Evolutionary conservation across 352 stramenopile species (phyloP).

Genomic region (Phytophthora pluvialis): DNA sequence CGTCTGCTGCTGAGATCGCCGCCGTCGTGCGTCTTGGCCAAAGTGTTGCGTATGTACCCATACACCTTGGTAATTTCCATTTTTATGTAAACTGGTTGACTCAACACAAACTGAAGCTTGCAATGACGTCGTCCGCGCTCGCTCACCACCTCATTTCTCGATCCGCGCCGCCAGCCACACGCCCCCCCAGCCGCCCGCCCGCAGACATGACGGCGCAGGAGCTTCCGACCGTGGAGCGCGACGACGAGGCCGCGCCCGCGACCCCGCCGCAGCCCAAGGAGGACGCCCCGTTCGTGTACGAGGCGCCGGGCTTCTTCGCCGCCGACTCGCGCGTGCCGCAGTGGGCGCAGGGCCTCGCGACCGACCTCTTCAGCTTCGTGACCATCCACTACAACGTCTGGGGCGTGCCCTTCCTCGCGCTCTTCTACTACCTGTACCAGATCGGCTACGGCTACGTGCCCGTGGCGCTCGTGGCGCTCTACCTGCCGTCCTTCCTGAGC

Average conservation of each 20-base stretch:
- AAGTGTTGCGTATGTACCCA: too few relatives aligned
- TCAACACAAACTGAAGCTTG: constrained; percentile 21
- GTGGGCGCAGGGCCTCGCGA: constrained; percentile 50
- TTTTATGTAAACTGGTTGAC: constrained; percentile 10
- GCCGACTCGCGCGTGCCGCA: constrained; percentile 44
- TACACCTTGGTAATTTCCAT: too few relatives aligned
- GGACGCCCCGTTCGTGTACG: constrained; percentile 47
- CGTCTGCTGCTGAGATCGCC: too few relatives aligned
- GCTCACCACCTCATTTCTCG: constrained; percentile 5
- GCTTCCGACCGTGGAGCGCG: constrained; percentile 13
- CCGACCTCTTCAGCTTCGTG: constrained; percentile 63
- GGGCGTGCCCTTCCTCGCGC: constrained; percentile 47
- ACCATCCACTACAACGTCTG: constrained; percentile 84
- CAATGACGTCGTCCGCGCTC: not conserved
- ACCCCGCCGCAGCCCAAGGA: constrained; percentile 4
- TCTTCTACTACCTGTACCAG: constrained; percentile 73
- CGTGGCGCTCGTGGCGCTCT: constrained; percentile 60
- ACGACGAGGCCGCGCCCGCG: constrained; percentile 3
- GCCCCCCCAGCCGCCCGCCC: constrained; percentile 1
- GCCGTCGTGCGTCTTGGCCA: too few relatives aligned
- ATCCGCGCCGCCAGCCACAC: constrained; percentile 5
- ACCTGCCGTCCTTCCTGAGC: constrained; percentile 71
- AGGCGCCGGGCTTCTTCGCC: constrained; percentile 53
- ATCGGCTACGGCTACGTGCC: constrained; percentile 60
- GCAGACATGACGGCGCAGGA: constrained; percentile 42